Conservation (phyloP, 2,329 filamentous ascomycete species). For the Epichloe coenophiala region DNA sequence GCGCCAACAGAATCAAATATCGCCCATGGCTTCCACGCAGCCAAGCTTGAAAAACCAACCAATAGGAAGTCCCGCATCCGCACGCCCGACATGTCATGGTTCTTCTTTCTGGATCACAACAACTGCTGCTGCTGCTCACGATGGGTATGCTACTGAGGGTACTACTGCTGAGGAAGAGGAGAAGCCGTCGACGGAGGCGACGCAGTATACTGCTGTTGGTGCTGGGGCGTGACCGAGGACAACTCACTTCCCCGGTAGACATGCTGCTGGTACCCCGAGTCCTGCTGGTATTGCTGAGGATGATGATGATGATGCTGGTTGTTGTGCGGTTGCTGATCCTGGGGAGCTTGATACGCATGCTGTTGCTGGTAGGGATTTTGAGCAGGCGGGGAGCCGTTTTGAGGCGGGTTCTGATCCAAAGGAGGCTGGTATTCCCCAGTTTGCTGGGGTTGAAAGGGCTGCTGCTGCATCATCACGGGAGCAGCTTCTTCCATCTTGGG, state of each 20-base stretch:
- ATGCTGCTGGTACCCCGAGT: slow-evolving; percentile 10
- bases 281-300: background rate
- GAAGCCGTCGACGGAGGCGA: slow-evolving; percentile 8
- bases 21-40: background rate
- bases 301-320: too few relatives aligned
- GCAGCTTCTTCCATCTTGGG: slow-evolving; percentile 14
- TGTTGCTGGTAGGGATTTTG: slow-evolving; percentile 18
- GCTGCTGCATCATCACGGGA: slow-evolving; percentile 3
- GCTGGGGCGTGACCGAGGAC: background rate
- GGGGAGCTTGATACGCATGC: slow-evolving; percentile 13
- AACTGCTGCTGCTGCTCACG: background rate
- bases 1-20: background rate
- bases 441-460: slow-evolving; percentile 9
- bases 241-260: slow-evolving; percentile 5
- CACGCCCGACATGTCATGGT: background rate
- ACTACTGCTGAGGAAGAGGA: slow-evolving; percentile 12
- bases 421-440: slow-evolving; percentile 7
- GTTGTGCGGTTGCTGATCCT: slow-evolving; percentile 7
- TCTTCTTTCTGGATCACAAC: background rate
- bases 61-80: background rate
- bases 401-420: slow-evolving; percentile 12
- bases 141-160: slow-evolving; percentile 4
- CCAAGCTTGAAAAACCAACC: too few relatives aligned
- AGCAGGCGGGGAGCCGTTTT: slow-evolving; percentile 10
- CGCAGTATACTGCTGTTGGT: slow-evolving; percentile 9